These are phyloP conservation scores for Agaricus subrufescens DNA, from an alignment of 768 basidiomycete genomes.

Conservation along the genomic window DNA sequence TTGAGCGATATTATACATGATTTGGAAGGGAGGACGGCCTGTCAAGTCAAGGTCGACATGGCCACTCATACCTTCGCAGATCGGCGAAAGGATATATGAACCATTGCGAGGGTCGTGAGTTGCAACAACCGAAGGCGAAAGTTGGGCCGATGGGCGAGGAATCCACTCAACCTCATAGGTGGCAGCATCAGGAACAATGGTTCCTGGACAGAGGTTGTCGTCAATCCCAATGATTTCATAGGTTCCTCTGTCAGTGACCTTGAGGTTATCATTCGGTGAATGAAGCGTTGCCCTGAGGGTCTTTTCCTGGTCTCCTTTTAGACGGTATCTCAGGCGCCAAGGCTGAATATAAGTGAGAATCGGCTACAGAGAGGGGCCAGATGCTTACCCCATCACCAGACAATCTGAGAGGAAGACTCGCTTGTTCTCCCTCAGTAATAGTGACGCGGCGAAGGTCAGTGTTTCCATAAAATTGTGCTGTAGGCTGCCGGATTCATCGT, in stretches of 20 bases:
- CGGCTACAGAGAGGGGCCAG: background rate
- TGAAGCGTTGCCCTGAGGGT: constrained; percentile 37
- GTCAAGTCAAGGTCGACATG: constrained; percentile 82
- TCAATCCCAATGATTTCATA: constrained; percentile 76
- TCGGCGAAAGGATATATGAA: constrained; percentile 67
- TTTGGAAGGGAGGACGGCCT: constrained; percentile 90
- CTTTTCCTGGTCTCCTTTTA: constrained; percentile 36
- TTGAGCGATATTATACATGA: constrained; percentile 82
- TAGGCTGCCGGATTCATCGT: constrained; percentile 49
- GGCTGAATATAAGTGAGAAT: constrained; percentile 48
- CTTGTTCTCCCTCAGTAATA: constrained; percentile 70
- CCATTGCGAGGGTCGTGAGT: constrained; percentile 60
- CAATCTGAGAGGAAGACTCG: constrained; percentile 73
- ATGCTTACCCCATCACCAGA: constrained; percentile 83
- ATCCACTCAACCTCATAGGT: constrained; percentile 77
- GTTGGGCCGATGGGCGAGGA: constrained; percentile 67
- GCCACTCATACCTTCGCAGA: constrained; percentile 79
- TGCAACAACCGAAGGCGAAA: constrained; percentile 56
- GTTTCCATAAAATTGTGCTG: constrained; percentile 79
- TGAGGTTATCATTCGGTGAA: constrained; percentile 68
- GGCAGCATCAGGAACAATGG: constrained; percentile 51
- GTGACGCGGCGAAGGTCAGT: constrained; percentile 50
- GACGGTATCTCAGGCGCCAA: constrained; percentile 79
- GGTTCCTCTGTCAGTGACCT: constrained; percentile 66
- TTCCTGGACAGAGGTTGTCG: constrained; percentile 84